These are phyloP conservation scores for Rhytidhysteron rufulum DNA, from an alignment of 2,329 filamentous ascomycete species.

Conservation along the genomic window DNA sequence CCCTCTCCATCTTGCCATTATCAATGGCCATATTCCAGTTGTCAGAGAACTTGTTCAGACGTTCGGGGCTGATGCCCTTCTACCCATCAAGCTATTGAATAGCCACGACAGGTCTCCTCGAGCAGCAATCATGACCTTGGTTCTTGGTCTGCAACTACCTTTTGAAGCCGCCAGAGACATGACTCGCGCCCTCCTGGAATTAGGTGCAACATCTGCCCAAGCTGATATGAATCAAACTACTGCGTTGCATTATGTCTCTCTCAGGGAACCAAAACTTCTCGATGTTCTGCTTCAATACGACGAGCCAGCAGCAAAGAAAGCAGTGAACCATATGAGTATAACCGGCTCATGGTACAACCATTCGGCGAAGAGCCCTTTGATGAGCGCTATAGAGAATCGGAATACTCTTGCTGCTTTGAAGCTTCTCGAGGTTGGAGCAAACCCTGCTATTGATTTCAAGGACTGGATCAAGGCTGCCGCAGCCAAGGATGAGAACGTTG, in stretches of 20 bases:
- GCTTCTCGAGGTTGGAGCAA: conserved; percentile 62
- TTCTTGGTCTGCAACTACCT: conserved; percentile 64
- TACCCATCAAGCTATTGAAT: conserved; percentile 66
- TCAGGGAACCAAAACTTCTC: conserved; percentile 47
- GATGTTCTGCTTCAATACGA: conserved; percentile 51
- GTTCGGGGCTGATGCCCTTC: conserved; percentile 72
- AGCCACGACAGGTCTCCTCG: conserved; percentile 46
- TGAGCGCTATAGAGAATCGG: conserved; percentile 54
- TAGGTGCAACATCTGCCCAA: conserved; percentile 71
- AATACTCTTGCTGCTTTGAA: conserved; percentile 54
- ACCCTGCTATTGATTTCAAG: conserved; percentile 58
- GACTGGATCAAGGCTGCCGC: conserved; percentile 59
- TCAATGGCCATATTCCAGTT: conserved; percentile 65
- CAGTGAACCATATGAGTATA: conserved; percentile 63
- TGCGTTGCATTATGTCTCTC: conserved; percentile 62
- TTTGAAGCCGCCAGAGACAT: conserved; percentile 62
- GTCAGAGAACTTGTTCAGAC: conserved; percentile 64
- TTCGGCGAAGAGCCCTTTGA: conserved; percentile 49
- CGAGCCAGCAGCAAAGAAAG: conserved; percentile 56
- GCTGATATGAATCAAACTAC: conserved; percentile 64
- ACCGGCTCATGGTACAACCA: conserved; percentile 29
- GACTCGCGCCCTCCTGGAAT: conserved; percentile 59
- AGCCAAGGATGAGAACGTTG: conserved; percentile 37
- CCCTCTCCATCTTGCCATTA: conserved; percentile 74
- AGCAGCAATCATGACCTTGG: conserved; percentile 64